Evolutionary conservation across 129 eudicot species (phyloP).

Genomic region (Centrapalus pauciflorus): DNA sequence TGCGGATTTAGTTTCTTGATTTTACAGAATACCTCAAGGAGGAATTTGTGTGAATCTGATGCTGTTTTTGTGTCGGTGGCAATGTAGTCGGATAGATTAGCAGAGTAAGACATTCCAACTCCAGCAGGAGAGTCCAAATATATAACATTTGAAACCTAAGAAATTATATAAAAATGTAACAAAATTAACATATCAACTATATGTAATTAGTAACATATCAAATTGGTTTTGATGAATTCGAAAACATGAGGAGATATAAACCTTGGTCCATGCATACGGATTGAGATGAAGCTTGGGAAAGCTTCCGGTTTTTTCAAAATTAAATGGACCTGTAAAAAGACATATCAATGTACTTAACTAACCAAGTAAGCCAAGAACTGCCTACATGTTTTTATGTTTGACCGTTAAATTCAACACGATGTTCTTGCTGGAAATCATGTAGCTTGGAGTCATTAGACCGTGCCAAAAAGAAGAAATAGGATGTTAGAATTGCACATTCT

Average conservation of each 20-base stretch:
- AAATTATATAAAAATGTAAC: background rate
- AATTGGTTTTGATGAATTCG: conserved; percentile 2
- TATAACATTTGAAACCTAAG: conserved; percentile 71
- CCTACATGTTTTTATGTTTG: background rate
- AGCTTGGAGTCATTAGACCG: background rate
- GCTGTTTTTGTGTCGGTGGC: conserved; percentile 82
- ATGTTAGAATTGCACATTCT: too few relatives aligned
- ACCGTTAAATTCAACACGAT: conserved; percentile 2
- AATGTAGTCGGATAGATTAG: conserved; percentile 55
- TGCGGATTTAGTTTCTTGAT: background rate
- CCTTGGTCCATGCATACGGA: conserved; percentile 95
- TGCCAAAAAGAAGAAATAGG: background rate
- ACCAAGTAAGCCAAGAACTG: background rate
- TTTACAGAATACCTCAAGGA: conserved; percentile 70
- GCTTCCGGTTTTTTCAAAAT: conserved; percentile 63
- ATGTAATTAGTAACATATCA: conserved; percentile 1
- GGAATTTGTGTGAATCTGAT: conserved; percentile 72
- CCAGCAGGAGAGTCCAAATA: conserved; percentile 98
- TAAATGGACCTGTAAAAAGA: conserved; percentile 72
- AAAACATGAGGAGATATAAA: conserved; percentile 13
- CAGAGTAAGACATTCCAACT: conserved; percentile 82
- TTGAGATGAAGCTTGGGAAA: conserved; percentile 77
- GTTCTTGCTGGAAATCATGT: conserved; percentile 9
- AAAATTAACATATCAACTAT: background rate
- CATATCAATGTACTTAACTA: background rate